These are phyloP conservation scores for Populus hybrid DNA, from an alignment of 441 rosid genomes.

Conservation along the genomic window DNA sequence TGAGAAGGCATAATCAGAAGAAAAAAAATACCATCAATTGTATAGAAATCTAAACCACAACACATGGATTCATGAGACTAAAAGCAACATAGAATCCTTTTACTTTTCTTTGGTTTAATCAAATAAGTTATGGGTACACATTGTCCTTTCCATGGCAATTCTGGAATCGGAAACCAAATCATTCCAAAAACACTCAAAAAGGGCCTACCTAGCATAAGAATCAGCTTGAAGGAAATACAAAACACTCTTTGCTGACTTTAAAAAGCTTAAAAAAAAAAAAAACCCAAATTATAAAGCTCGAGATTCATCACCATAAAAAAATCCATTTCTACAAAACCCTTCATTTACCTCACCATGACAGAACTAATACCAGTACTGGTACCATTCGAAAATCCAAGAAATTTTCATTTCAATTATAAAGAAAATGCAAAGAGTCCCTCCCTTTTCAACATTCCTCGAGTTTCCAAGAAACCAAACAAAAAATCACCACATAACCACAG, in stretches of 20 bases:
- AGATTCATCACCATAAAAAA: neutral
- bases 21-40: neutral
- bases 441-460: neutral
- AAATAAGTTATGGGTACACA: neutral
- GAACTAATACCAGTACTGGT: neutral
- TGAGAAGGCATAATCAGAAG: conserved; percentile 6
- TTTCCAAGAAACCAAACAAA: neutral
- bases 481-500: neutral
- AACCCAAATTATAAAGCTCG: neutral
- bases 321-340: neutral
- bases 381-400: neutral
- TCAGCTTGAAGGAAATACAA: neutral
- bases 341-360: neutral
- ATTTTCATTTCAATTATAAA: neutral
- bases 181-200: neutral
- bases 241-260: neutral
- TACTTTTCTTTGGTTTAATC: neutral
- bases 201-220: neutral
- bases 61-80: neutral
- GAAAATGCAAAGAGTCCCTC: neutral
- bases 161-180: neutral
- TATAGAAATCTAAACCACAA: conserved; percentile 1
- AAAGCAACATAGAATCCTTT: neutral
- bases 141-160: neutral
- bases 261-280: neutral